These are phyloP conservation scores for Ogataea minuta DNA, from an alignment of 805 yeast species.

Conservation along the genomic window DNA sequence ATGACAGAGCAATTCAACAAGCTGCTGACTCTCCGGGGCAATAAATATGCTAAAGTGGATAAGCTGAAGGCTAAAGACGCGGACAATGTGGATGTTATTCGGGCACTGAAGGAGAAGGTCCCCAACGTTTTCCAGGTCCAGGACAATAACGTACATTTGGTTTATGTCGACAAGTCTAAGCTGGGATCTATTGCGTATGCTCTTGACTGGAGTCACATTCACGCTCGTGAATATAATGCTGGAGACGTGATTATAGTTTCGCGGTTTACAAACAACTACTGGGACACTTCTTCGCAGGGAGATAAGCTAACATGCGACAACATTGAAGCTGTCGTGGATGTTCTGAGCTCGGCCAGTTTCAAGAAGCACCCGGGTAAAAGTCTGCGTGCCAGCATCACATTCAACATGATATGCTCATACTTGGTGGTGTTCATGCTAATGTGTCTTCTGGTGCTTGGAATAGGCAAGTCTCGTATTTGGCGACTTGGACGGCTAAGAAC, in stretches of 20 bases:
- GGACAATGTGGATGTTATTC: slow-evolving; percentile 41
- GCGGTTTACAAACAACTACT: slow-evolving; percentile 32
- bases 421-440: slow-evolving; percentile 9
- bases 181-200: slow-evolving; percentile 17
- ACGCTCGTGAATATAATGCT: slow-evolving; percentile 32
- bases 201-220: slow-evolving; percentile 37
- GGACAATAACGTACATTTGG: slow-evolving; percentile 41
- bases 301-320: slow-evolving; percentile 13
- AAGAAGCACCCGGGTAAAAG: slow-evolving; percentile 5
- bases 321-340: slow-evolving; percentile 9
- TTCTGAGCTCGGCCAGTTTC: slow-evolving; percentile 14
- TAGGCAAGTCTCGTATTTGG: neutral
- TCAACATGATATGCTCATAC: slow-evolving; percentile 6
- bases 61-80: slow-evolving; percentile 44
- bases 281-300: slow-evolving; percentile 20
- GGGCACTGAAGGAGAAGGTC: slow-evolving; percentile 52
- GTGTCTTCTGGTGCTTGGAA: slow-evolving; percentile 5
- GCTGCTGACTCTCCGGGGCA: slow-evolving; percentile 28
- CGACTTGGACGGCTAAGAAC: neutral
- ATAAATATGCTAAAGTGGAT: slow-evolving; percentile 44
- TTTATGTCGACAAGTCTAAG: slow-evolving; percentile 49
- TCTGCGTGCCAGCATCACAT: slow-evolving; percentile 12
- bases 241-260: slow-evolving; percentile 61
- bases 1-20: slow-evolving; percentile 37
- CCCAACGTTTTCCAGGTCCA: slow-evolving; percentile 34